Base-by-base conservation (phyloP, 108 stramenopile species). In the Nitzschia putrida region DNA sequence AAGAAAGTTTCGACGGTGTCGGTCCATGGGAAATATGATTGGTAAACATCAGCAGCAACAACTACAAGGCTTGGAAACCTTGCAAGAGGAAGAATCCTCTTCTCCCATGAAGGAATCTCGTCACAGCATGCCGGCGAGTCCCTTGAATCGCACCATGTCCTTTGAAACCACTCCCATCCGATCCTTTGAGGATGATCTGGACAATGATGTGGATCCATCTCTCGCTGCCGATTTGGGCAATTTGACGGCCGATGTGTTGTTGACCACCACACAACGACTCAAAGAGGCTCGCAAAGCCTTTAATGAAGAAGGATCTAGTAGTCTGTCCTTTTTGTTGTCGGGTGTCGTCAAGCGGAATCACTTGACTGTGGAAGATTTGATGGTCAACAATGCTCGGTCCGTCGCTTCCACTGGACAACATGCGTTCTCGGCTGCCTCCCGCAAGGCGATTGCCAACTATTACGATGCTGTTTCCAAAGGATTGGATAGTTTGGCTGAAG, bases 261-360 rank as follows among this genome's bases (percentile, higher is more conserved):
- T 87, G 13, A 78, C 86, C 0, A 93, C 89, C 2, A 79, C 85
- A 43, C 38, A 58, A 14, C 60, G 89, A 45, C 73, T 93, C 37
- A 64, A 63, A 54, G 89, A 93, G 64, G 89, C 88, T 23, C 77
- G 92, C 34, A 81, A 85, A 21, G 82, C 85, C 11, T 71, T 21
- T 45, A 7, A 66, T 26, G 14, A 16, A 22, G 64, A 34, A 43
- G 49, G 66, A 21, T 58, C 69, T 23, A 68, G 77, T 20, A 68
- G 85, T 26, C 83, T 96, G 22, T 82, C 86, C 53, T 84, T 80
- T 61, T 74, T 91, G 38, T 75, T 97, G 1, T 78, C 80, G 8
- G 89, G 88, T 9, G 84, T 95, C 0, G 82, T 92, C 39, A 97
- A 97, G 78, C 80, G 96, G 49, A 97, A 97, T 79, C 91, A 95